Evolutionary conservation across 148 eudicot genomes (phyloP).

Genomic region (Fagopyrum homotropicum): DNA sequence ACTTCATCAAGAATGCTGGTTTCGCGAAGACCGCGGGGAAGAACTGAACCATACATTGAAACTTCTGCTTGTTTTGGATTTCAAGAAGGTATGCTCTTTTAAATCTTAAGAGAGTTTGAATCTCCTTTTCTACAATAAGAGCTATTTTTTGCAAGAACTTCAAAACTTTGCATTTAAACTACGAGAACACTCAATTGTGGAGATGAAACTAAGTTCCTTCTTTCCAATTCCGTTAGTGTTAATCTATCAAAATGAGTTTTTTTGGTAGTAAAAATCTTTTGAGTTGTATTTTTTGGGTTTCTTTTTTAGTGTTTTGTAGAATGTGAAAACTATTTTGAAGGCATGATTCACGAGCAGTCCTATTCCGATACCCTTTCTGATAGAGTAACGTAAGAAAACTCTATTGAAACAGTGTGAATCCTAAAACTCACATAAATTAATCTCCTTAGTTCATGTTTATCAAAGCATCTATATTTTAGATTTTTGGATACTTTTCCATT

Average conservation of each 20-base stretch:
- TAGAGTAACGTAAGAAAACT: no score
- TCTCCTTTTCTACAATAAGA: background rate
- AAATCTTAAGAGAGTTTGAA: background rate
- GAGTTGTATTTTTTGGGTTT: no score
- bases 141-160: background rate
- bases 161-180: background rate
- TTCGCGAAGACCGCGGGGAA: background rate
- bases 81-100: background rate
- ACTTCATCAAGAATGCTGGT: conserved; percentile 9
- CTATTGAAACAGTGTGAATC: no score
- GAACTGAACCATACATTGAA: background rate
- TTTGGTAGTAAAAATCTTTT: no score
- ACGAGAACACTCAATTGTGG: background rate
- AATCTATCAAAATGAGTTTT: background rate
- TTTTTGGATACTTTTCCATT: no score
- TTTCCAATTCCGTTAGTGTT: background rate
- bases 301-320: no score
- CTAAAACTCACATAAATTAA: no score
- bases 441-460: no score
- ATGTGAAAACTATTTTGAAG: no score
- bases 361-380: no score
- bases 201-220: background rate
- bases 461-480: no score
- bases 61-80: background rate
- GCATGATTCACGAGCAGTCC: no score